phyloP scores from a whole-genome alignment of 345 rosid genomes.

The Combretum micranthum region DNA sequence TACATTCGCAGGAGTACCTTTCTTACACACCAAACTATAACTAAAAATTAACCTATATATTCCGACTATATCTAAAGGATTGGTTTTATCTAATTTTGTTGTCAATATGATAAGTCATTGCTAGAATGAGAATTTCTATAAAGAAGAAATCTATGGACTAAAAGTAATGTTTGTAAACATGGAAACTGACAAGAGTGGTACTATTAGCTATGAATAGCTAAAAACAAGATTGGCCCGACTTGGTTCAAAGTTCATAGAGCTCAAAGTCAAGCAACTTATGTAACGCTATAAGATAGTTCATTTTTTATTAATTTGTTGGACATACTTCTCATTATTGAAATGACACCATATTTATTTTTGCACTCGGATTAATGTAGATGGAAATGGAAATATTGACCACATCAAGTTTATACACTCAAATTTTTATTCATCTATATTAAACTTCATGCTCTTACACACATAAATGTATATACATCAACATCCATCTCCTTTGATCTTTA shows the following conservation, averaged over 20 bases:
- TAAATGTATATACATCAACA: too few species aligned
- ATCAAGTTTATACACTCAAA: slow-evolving; percentile 75
- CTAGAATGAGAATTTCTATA: slow-evolving; percentile 65
- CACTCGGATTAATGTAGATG: slow-evolving; percentile 85
- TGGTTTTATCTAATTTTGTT: neutral
- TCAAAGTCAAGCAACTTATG: slow-evolving; percentile 81
- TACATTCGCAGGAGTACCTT: too few species aligned
- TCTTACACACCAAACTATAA: too few species aligned
- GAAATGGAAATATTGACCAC: slow-evolving; percentile 77
- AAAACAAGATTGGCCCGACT: slow-evolving; percentile 65
- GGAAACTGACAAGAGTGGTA: slow-evolving; percentile 78
- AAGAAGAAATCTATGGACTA: slow-evolving; percentile 73
- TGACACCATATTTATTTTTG: neutral
- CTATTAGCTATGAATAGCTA: slow-evolving; percentile 77
- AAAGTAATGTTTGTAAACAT: slow-evolving; percentile 71
- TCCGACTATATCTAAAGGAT: too few species aligned
- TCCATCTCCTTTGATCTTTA: too few species aligned
- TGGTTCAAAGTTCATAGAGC: slow-evolving; percentile 73
- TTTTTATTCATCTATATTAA: too few species aligned
- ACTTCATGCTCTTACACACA: too few species aligned
- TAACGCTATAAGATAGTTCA: slow-evolving; percentile 58
- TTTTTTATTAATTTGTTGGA: too few species aligned
- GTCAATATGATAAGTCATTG: slow-evolving; percentile 52
- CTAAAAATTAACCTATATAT: too few species aligned
- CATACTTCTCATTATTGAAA: neutral